These are phyloP conservation scores for Saccharomycopsis sp. DNA, from an alignment of 805 yeast species.

Conservation along the genomic window DNA sequence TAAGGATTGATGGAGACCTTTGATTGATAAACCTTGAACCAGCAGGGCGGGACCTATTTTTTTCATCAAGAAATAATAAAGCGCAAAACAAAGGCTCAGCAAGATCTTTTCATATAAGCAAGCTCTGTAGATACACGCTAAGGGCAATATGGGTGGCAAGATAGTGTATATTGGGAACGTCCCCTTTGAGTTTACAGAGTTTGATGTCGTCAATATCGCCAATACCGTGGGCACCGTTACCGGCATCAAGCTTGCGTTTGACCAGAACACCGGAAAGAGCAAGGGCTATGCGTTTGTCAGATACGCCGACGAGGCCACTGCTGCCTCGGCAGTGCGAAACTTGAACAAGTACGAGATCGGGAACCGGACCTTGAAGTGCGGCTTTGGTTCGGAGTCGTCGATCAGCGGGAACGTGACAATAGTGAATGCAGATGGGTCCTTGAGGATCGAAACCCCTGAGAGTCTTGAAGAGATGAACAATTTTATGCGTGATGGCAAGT, in stretches of 20 bases:
- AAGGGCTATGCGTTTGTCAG: conserved; percentile 87
- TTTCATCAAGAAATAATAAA: no score
- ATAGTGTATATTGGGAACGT: conserved; percentile 76
- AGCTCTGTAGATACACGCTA: no score
- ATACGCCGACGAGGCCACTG: conserved; percentile 71
- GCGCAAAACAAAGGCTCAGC: no score
- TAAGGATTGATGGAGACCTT: no score
- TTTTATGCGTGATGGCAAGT: no score
- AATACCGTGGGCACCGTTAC: conserved; percentile 82
- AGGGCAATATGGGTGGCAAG: conserved; percentile 26
- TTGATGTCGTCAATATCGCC: conserved; percentile 81
- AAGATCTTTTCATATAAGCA: no score
- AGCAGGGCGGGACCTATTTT: no score
- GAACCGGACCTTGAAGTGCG: conserved; percentile 61
- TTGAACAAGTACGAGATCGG: conserved; percentile 73
- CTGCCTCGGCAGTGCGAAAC: conserved; percentile 85
- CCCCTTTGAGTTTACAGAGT: conserved; percentile 91
- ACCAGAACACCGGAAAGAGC: conserved; percentile 80
- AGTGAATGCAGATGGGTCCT: conserved; percentile 33
- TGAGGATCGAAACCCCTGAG: conserved; percentile 23
- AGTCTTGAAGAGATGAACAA: conserved; percentile 17
- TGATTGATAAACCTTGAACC: no score
- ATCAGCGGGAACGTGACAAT: conserved; percentile 12
- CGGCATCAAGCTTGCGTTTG: conserved; percentile 68
- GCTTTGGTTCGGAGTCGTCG: conserved; percentile 31